phyloP scores from a whole-genome alignment of 371 early-diverging fungal genomes.

The Actinomucor elegans region DNA sequence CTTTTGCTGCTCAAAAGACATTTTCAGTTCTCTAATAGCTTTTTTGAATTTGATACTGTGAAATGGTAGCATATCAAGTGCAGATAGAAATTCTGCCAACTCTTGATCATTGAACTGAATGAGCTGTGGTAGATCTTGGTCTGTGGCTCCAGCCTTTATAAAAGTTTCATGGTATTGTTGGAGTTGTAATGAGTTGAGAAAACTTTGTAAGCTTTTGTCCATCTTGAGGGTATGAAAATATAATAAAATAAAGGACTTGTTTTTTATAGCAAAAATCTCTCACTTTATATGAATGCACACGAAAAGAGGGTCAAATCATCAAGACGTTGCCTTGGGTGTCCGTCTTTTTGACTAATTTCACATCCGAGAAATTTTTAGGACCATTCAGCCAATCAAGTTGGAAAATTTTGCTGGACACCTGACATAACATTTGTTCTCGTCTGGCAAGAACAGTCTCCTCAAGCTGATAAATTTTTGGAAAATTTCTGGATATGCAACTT shows the following conservation, averaged over 20 bases:
- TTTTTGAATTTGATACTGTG: slow-evolving; percentile 48
- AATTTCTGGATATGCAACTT: too few species aligned
- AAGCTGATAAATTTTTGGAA: too few species aligned
- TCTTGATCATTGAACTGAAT: slow-evolving; percentile 52
- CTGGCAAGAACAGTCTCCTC: too few species aligned
- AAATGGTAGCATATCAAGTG: slow-evolving; percentile 54
- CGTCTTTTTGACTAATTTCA: background rate
- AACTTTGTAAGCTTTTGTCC: slow-evolving; percentile 25
- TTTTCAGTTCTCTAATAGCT: slow-evolving; percentile 37
- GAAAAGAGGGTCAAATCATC: background rate
- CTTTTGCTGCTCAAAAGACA: too few species aligned
- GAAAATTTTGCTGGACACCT: too few species aligned
- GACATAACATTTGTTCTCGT: too few species aligned
- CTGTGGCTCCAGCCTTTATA: slow-evolving; percentile 50
- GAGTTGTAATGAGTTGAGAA: slow-evolving; percentile 41
- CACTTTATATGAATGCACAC: background rate
- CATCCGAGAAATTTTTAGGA: background rate
- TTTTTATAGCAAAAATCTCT: slow-evolving; percentile 8
- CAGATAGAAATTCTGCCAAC: slow-evolving; percentile 40
- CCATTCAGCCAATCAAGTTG: background rate
- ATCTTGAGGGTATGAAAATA: background rate
- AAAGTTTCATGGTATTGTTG: slow-evolving; percentile 49
- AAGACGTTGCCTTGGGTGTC: background rate
- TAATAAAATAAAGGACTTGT: background rate
- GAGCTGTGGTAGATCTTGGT: slow-evolving; percentile 48